Evolutionary conservation across 257 asterid genomes (phyloP).

Genomic region (Rubia yunnanensis): DNA sequence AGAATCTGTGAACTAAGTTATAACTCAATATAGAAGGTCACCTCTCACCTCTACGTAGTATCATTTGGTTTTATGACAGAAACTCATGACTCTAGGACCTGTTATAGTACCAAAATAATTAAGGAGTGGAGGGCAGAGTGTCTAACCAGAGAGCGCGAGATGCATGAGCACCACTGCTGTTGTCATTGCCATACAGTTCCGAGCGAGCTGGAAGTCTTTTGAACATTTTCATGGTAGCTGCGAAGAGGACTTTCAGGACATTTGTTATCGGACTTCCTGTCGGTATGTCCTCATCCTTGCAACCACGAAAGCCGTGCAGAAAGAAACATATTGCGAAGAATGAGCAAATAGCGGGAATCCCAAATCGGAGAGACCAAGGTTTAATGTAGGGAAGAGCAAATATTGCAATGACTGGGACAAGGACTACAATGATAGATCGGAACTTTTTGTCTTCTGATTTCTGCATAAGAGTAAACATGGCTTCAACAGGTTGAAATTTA

Average conservation of each 20-base stretch:
- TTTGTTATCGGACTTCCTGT: conserved; percentile 34
- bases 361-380: conserved; percentile 44
- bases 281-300: conserved; percentile 2
- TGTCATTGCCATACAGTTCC: conserved; percentile 7
- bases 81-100: too few relatives aligned
- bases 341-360: conserved; percentile 42
- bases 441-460: background rate
- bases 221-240: conserved; percentile 24
- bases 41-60: too few relatives aligned
- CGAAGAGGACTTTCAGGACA: conserved; percentile 38
- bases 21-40: too few relatives aligned
- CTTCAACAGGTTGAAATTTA: conserved; percentile 12
- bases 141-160: too few relatives aligned
- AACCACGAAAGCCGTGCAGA: conserved; percentile 23
- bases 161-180: too few relatives aligned
- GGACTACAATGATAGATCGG: background rate
- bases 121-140: too few relatives aligned
- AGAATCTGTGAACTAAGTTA: too few relatives aligned
- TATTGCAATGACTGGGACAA: conserved; percentile 25
- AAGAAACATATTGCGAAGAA: conserved; percentile 25
- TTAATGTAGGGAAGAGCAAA: conserved; percentile 44
- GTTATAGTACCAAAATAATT: too few relatives aligned
- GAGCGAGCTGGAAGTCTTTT: conserved; percentile 11
- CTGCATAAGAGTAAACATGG: background rate
- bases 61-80: too few relatives aligned